Evolutionary conservation across 495 filamentous ascomycete species (phyloP), one percentile per base, ranked within the genome.

Genomic region (Tricharina praecox): DNA sequence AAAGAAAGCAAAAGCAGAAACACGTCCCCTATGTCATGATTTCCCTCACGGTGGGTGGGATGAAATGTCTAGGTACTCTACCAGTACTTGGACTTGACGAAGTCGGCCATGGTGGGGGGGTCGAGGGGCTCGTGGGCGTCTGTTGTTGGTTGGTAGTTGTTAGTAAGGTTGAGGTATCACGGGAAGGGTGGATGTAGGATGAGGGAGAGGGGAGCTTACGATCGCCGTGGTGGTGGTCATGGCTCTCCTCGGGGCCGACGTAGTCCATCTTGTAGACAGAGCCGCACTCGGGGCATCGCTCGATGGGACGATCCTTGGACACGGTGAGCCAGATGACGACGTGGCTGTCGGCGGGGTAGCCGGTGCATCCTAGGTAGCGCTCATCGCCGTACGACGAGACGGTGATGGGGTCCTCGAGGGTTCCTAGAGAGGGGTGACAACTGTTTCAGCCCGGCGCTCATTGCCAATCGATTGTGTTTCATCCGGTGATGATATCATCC

Each of bases 241-340:
- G 69, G 37, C 65, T 67, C 61, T 80, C 71, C 59, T 72, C 59
- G 23, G 85, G 81, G 28, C 90, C 90, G 47, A 95, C 64, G 64
- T 95, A 97, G 63, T 95, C 82, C 77, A 95, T 84, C 78, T 92
- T 93, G 68, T 87, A 82, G 55, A 86, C 83, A 68, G 75, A 78
- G 44, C 92, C 92, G 71, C 90, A 97, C 72, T 97, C 90, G 61
- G 74, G 71, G 78, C 90, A 97, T 58, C 90, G 83, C 68, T 90
- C 56, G 52, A 93, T 61, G 33, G 90, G 90, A 65, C 87, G 86
- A 52, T 85, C 80, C 59, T 85, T 84, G 59, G 82, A 80, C 64
- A 94, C 83, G 24, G 77, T 79, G 53, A 94, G 73, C 90, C 90
- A 97, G 67, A 77, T 76, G 51, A 83, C 81, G 58, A 70, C 67